phyloP scores from a whole-genome alignment of 768 basidiomycete species.

The Russula earlei region DNA sequence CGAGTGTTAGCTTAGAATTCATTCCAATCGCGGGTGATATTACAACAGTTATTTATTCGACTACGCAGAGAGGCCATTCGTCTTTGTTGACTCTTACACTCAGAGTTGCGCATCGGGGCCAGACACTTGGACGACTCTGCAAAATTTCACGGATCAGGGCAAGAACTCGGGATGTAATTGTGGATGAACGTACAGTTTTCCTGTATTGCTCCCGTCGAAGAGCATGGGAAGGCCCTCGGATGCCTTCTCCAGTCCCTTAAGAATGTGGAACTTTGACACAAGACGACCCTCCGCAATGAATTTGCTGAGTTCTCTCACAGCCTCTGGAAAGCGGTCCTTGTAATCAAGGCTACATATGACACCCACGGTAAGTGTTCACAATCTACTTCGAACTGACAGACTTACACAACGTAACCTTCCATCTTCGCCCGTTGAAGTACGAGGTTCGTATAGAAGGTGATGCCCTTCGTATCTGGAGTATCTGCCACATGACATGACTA shows the following conservation, averaged over 20 bases:
- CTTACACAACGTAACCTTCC: constrained; percentile 76
- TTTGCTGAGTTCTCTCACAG: constrained; percentile 44
- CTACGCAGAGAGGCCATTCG: too few species aligned
- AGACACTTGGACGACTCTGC: constrained; percentile 50
- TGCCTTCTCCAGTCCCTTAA: constrained; percentile 66
- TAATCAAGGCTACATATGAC: constrained; percentile 61
- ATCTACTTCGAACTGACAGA: constrained; percentile 21
- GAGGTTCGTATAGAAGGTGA: constrained; percentile 56
- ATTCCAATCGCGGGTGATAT: too few species aligned
- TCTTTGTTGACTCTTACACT: background rate
- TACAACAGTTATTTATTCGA: too few species aligned
- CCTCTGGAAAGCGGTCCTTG: constrained; percentile 45
- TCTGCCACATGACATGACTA: constrained; percentile 31
- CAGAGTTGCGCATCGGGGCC: constrained; percentile 21
- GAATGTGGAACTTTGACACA: constrained; percentile 71
- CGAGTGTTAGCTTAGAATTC: too few species aligned
- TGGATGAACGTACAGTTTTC: constrained; percentile 46
- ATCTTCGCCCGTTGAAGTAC: constrained; percentile 74
- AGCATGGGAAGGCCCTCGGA: constrained; percentile 61
- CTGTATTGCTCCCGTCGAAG: constrained; percentile 68
- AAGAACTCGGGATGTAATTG: background rate
- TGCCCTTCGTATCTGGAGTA: constrained; percentile 47
- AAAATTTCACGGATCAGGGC: background rate
- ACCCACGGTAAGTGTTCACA: background rate
- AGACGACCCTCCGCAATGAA: constrained; percentile 61